These are phyloP conservation scores for Botrytis paeoniae DNA, from an alignment of 2,329 filamentous ascomycete genomes.

Conservation along the genomic window DNA sequence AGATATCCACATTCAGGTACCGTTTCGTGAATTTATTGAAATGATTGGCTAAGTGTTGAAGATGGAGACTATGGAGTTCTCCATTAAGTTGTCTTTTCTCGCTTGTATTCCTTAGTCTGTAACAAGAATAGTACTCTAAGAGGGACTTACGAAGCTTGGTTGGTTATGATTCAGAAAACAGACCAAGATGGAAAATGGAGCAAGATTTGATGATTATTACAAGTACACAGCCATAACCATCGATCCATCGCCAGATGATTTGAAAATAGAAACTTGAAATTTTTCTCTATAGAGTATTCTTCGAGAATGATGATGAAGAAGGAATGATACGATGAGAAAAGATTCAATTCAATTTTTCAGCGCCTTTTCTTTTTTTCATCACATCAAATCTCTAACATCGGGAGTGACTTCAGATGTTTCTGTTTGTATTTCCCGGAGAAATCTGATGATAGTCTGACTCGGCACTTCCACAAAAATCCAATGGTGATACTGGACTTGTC, in stretches of 20 bases:
- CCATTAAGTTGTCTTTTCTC: slow-evolving; percentile 12
- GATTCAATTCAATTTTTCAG: no score
- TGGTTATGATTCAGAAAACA: slow-evolving; percentile 4
- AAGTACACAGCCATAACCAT: neutral
- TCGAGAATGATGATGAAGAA: neutral
- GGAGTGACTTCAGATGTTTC: neutral
- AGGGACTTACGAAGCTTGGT: slow-evolving; percentile 3
- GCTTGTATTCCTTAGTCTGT: slow-evolving; percentile 3
- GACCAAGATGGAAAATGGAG: neutral
- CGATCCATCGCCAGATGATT: neutral
- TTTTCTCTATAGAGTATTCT: neutral
- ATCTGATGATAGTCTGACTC: neutral
- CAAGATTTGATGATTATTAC: neutral
- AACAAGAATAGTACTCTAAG: slow-evolving; percentile 7
- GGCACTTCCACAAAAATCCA: neutral
- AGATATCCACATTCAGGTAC: slow-evolving; percentile 7
- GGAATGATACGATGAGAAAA: neutral
- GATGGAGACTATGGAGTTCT: neutral
- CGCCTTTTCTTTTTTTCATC: neutral
- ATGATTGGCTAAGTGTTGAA: slow-evolving; percentile 8
- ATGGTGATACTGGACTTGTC: slow-evolving; percentile 15
- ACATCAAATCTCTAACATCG: neutral
- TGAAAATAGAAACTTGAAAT: slow-evolving; percentile 3
- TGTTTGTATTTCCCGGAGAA: neutral
- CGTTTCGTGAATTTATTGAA: neutral